These are phyloP conservation scores for Fallopia convolvulus DNA, from an alignment of 148 eudicot genomes.

Conservation along the genomic window DNA sequence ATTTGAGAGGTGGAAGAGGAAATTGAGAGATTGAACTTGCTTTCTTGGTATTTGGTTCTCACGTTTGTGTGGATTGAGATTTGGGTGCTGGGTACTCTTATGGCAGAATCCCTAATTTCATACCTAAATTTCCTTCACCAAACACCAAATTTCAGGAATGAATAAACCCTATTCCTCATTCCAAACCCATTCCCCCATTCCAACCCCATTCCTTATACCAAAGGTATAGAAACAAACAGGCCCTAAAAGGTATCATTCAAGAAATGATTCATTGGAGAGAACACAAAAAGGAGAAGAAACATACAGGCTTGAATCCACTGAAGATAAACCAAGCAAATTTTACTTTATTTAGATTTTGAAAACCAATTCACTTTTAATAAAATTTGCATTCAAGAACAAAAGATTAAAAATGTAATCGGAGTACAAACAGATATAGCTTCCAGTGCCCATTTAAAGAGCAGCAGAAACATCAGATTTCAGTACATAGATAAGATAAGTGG, in stretches of 20 bases:
- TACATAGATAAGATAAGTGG: background rate
- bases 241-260: background rate
- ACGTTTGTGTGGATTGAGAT: too few species aligned
- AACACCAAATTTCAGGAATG: too few species aligned
- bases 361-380: background rate
- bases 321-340: background rate
- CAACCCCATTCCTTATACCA: too few species aligned
- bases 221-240: too few species aligned
- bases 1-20: too few species aligned
- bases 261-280: background rate
- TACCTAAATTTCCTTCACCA: too few species aligned
- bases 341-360: background rate
- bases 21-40: too few species aligned
- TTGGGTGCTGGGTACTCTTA: too few species aligned
- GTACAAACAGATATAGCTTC: background rate
- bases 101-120: too few species aligned
- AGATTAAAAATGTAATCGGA: background rate
- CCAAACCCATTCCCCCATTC: too few species aligned
- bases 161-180: too few species aligned
- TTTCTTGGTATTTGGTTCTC: too few species aligned
- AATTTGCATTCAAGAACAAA: background rate
- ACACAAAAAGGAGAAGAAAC: background rate
- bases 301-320: background rate
- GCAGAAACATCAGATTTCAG: background rate
- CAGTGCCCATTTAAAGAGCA: background rate